A percentile compares a stretch with the other conserved stretches of the same genome.
phyloP scores from a whole-genome alignment of 208 protist species.

The Crithidia sp. region DNA sequence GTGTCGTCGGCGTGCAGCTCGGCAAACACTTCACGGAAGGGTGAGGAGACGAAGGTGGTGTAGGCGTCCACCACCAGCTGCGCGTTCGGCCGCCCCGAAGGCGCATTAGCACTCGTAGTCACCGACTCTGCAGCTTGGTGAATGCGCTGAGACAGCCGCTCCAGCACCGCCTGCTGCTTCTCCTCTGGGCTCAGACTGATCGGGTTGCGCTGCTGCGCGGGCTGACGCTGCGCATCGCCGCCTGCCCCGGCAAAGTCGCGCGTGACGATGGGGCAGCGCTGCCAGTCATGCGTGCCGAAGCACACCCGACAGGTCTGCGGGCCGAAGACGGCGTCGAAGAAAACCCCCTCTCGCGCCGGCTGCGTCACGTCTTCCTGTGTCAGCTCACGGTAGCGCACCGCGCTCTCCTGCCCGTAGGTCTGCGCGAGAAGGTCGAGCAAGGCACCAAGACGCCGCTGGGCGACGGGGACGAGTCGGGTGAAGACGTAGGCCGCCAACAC shows the following conservation, averaged over 20 bases:
- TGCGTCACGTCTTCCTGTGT: conserved; percentile 19
- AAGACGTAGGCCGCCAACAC: conserved; percentile 86
- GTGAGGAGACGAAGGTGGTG: conserved; percentile 77
- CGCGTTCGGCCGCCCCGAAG: conserved; percentile 23
- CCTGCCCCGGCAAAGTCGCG: conserved; percentile 63
- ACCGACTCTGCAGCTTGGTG: conserved; percentile 22
- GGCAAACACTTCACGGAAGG: conserved; percentile 77
- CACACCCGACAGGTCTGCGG: conserved; percentile 76
- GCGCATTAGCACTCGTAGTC: neutral
- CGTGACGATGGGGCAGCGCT: conserved; percentile 81
- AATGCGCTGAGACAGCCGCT: conserved; percentile 52
- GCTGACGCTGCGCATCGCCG: neutral
- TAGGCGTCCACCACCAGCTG: conserved; percentile 77
- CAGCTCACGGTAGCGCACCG: conserved; percentile 34
- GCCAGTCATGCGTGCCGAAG: conserved; percentile 78
- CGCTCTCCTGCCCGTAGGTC: conserved; percentile 41
- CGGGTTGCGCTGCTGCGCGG: conserved; percentile 21
- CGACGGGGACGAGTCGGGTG: conserved; percentile 64
- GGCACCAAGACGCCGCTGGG: conserved; percentile 22
- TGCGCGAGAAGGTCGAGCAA: conserved; percentile 24
- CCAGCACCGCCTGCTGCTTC: conserved; percentile 70
- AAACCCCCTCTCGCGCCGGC: conserved; percentile 41
- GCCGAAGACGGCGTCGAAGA: conserved; percentile 72
- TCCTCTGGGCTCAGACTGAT: conserved; percentile 79
- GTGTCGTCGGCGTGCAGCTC: conserved; percentile 49